Evolutionary conservation across 2,329 filamentous ascomycete genomes (phyloP).

Genomic region (Claviceps africana): DNA sequence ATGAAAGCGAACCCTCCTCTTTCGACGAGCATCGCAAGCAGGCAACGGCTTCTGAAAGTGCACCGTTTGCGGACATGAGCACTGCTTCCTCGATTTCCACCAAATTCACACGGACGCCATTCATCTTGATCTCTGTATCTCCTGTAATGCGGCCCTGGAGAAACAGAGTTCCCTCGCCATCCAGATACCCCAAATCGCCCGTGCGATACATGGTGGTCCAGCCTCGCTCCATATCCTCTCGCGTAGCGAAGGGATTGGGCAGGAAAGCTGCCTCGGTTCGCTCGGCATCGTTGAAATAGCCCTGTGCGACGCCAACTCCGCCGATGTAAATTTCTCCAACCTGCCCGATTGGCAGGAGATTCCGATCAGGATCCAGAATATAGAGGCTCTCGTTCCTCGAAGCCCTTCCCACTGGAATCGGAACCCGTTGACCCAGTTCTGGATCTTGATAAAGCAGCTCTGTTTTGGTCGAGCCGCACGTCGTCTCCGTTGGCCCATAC

Average conservation of each 20-base stretch:
- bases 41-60: slow-evolving; percentile 12
- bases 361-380: slow-evolving; percentile 21
- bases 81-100: slow-evolving; percentile 21
- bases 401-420: background rate
- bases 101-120: slow-evolving; percentile 31
- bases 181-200: slow-evolving; percentile 24
- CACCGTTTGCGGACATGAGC: slow-evolving; percentile 9
- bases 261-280: slow-evolving; percentile 5
- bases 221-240: slow-evolving; percentile 6
- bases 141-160: slow-evolving; percentile 24
- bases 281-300: slow-evolving; percentile 22
- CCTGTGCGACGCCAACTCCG: slow-evolving; percentile 15
- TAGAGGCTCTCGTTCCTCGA: slow-evolving; percentile 21
- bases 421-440: background rate
- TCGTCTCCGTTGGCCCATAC: slow-evolving; percentile 18
- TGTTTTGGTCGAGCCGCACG: background rate
- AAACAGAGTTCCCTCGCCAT: slow-evolving; percentile 19
- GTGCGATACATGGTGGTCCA: slow-evolving; percentile 3
- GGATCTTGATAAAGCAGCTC: background rate
- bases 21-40: background rate
- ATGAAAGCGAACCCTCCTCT: background rate
- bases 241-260: slow-evolving; percentile 1
- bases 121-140: slow-evolving; percentile 32
- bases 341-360: slow-evolving; percentile 13
- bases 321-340: slow-evolving; percentile 18